Percentiles rank a stretch among this genome's conserved stretches.
phyloP scores from a whole-genome alignment of 2,329 filamentous ascomycete species.

The Fusarium sulawesiense region DNA sequence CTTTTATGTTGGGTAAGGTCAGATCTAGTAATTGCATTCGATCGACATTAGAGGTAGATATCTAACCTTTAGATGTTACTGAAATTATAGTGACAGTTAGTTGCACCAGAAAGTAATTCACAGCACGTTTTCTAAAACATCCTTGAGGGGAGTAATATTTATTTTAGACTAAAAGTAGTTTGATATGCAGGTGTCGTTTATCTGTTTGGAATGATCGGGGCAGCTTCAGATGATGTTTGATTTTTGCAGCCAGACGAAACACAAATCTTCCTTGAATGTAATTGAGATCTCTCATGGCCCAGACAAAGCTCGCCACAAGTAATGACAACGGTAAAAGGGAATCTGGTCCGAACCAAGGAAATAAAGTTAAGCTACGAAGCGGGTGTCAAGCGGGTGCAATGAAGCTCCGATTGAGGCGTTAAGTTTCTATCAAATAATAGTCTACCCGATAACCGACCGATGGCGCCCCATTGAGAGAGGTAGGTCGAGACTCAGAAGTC shows the following conservation, averaged over 20 bases:
- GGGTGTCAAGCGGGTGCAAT: neutral
- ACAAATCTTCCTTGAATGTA: neutral
- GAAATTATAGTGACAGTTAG: neutral
- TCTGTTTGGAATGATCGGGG: neutral
- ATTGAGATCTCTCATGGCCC: neutral
- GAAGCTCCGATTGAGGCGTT: conserved; percentile 8
- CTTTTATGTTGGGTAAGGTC: neutral
- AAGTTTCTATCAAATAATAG: neutral
- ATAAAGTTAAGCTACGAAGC: conserved; percentile 3
- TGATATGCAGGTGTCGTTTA: neutral
- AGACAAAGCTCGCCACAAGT: neutral
- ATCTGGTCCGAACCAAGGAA: neutral
- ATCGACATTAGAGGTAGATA: neutral
- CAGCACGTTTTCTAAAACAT: neutral
- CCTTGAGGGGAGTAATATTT: neutral
- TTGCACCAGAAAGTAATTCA: neutral
- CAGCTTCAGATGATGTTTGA: neutral
- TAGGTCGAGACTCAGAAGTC: conserved; percentile 1
- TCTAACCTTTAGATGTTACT: neutral
- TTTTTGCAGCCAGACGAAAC: neutral
- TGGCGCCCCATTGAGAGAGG: neutral
- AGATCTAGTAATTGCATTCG: neutral
- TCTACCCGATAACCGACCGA: neutral
- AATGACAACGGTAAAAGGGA: neutral
- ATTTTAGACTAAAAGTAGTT: accelerated